Evolutionary conservation across 208 protist genomes (phyloP).

Genomic region (Leishmania gerbilli): DNA sequence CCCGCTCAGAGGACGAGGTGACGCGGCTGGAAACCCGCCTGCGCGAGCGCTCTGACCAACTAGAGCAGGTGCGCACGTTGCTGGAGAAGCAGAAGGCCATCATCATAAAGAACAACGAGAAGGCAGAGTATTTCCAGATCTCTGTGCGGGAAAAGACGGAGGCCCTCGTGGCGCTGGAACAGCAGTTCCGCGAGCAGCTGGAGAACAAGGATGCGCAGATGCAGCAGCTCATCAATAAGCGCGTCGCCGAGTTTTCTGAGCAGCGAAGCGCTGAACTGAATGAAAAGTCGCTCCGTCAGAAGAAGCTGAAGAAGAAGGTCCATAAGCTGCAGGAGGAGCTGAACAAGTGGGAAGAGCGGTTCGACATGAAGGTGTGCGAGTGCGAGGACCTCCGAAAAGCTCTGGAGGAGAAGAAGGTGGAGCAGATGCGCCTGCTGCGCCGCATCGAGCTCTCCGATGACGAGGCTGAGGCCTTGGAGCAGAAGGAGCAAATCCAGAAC

Average conservation of each 20-base stretch:
- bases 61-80: constrained; percentile 73
- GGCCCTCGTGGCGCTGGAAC: constrained; percentile 38
- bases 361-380: constrained; percentile 85
- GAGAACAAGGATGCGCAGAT: constrained; percentile 78
- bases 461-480: constrained; percentile 63
- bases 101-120: constrained; percentile 87
- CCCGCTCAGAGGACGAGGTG: constrained; percentile 40
- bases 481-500: constrained; percentile 75
- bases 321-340: constrained; percentile 70
- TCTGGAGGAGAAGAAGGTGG: constrained; percentile 80
- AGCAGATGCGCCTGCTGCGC: constrained; percentile 63
- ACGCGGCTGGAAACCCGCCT: constrained; percentile 46
- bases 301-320: constrained; percentile 86
- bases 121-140: constrained; percentile 68
- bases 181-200: constrained; percentile 46
- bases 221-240: constrained; percentile 77
- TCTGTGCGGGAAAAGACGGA: constrained; percentile 55
- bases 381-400: constrained; percentile 78
- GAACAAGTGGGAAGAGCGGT: constrained; percentile 53
- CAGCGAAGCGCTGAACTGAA: constrained; percentile 51
- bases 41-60: constrained; percentile 68
- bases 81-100: constrained; percentile 86
- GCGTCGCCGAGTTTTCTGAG: constrained; percentile 64
- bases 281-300: constrained; percentile 46
- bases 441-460: constrained; percentile 53